Conservation (phyloP, 371 early-diverging fungal genomes). For the Rhizopus arrhizus region DNA sequence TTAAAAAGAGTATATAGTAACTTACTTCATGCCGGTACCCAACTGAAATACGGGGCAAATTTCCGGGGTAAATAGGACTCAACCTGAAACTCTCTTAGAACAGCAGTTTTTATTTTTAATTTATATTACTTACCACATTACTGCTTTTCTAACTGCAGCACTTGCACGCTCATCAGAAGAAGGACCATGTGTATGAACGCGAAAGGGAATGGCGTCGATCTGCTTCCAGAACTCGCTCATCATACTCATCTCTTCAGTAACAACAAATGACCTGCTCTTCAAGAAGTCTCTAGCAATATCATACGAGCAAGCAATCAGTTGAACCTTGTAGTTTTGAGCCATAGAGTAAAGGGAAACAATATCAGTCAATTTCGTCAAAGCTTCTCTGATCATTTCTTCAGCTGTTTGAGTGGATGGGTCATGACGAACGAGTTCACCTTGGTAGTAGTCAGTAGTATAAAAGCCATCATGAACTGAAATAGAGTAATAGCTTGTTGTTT, state of each 20-base stretch:
- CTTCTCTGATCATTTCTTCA: slow-evolving; percentile 31
- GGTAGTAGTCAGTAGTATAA: slow-evolving; percentile 56
- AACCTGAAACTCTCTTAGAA: slow-evolving; percentile 30
- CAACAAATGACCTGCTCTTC: slow-evolving; percentile 24
- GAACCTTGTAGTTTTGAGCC: slow-evolving; percentile 60
- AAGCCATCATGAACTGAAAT: slow-evolving; percentile 66
- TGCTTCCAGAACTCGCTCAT: slow-evolving; percentile 74
- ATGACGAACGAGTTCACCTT: slow-evolving; percentile 33
- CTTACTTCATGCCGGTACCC: slow-evolving; percentile 72
- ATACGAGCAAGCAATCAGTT: slow-evolving; percentile 49
- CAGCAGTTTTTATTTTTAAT: neutral
- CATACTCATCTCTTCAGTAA: slow-evolving; percentile 31
- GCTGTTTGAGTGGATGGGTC: slow-evolving; percentile 5
- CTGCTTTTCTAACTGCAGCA: slow-evolving; percentile 71
- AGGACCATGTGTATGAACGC: slow-evolving; percentile 58
- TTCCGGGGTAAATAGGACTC: slow-evolving; percentile 72
- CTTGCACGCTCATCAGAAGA: slow-evolving; percentile 74
- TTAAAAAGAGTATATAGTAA: neutral
- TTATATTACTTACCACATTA: slow-evolving; percentile 54
- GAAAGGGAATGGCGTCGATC: slow-evolving; percentile 73
- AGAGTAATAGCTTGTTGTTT: slow-evolving; percentile 35
- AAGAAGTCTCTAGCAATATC: slow-evolving; percentile 31
- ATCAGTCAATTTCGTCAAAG: slow-evolving; percentile 40
- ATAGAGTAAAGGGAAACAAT: slow-evolving; percentile 47
- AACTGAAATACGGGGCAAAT: slow-evolving; percentile 70